Base-by-base conservation (phyloP, 768 basidiomycete species). In the Phaffia australis region DNA sequence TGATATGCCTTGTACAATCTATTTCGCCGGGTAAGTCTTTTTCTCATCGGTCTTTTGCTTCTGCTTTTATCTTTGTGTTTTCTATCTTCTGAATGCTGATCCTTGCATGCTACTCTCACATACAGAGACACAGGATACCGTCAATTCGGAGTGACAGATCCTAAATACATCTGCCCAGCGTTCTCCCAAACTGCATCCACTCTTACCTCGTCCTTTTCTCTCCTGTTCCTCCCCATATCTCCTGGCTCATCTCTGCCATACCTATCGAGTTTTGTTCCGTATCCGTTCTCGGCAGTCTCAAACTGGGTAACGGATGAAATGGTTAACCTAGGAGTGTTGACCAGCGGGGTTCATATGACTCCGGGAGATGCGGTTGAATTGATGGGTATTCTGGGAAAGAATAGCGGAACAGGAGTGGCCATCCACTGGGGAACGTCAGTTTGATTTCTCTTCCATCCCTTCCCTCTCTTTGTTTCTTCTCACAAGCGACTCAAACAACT, bases 171-270 rank as follows among this genome's bases (percentile, higher is more conserved):
- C 21, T 67, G 66, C 23, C 66, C 66, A 6, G 66, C 66, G 8
- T 67, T 67, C 60, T 30, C 19, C 46, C 46, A 66, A 49, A 66
- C 61, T 48, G 23, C 65, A 23, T 32, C 47, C 14, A 60, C 32
- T 15, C 49, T 66, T 46, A 60, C 32, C 52, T 50, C 65, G 3
- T 49, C 65, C 35, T 66, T 66, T 46, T 51, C 60, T 48, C 66
- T 67, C 25, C 60, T 67, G 29, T 61, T 67, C 42, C 54, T 67
- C 30, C 66, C 66, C 27, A 60, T 67, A 47, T 60, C 66, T 18
- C 66, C 66, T 3, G 66, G 66, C 23, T 67, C 66, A 15, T 67
- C 66, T 27, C 60, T 67, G 14, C 66, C 66, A 1, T 67, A 67
- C 66, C 46, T 67, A 18, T 56, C 59, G 18, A 62, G 60, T 25